These are phyloP conservation scores for Pythium folliculosum DNA, from an alignment of 352 stramenopile genomes.

Conservation along the genomic window DNA sequence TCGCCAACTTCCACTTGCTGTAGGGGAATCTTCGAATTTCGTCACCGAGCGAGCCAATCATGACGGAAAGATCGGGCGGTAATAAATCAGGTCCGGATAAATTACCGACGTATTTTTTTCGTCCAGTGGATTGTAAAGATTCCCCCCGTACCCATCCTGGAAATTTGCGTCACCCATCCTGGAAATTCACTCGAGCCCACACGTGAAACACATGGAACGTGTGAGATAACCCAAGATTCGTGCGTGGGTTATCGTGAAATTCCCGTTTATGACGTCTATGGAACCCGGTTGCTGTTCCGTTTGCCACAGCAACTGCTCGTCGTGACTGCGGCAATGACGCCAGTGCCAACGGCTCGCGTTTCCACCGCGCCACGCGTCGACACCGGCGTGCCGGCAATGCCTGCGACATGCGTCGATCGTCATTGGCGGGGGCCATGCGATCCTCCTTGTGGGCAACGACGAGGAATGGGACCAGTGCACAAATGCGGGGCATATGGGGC, in stretches of 20 bases:
- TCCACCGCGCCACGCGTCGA: slow-evolving; percentile 3
- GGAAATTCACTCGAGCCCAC: neutral
- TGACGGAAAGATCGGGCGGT: slow-evolving; percentile 4
- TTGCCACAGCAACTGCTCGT: slow-evolving; percentile 1
- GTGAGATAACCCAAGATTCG: neutral
- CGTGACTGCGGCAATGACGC: slow-evolving; percentile 1
- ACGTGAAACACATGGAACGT: neutral
- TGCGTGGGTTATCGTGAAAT: neutral
- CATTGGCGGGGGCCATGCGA: neutral
- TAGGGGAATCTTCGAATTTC: slow-evolving; percentile 6
- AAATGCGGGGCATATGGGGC: too few species aligned
- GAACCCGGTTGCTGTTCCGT: neutral
- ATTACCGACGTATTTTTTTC: slow-evolving; percentile 5
- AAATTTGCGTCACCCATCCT: neutral
- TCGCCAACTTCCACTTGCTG: neutral
- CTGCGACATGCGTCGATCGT: neutral
- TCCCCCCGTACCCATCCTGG: neutral
- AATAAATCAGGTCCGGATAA: slow-evolving; percentile 22
- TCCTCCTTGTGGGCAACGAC: too few species aligned
- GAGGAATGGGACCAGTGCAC: too few species aligned
- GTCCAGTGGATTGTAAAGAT: neutral
- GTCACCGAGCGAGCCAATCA: slow-evolving; percentile 9
- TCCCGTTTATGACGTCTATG: neutral
- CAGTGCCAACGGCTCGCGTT: slow-evolving; percentile 5
- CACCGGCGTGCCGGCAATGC: too few species aligned